Conservation (phyloP, 2,329 filamentous ascomycete species). For the Bipolaris sorokiniana region DNA sequence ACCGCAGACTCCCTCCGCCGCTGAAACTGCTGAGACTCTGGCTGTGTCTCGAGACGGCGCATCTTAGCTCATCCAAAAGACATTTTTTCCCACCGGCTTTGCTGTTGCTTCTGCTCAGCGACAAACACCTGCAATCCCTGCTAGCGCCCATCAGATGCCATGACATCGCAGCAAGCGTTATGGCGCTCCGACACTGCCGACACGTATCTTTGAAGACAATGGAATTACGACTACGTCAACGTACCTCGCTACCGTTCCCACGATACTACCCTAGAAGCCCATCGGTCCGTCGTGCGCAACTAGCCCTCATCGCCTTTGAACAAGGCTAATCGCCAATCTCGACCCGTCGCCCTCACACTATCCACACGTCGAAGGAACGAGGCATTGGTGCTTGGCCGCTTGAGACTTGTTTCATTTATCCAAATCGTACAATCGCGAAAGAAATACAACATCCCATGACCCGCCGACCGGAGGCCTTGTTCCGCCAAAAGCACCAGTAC, state of each 20-base stretch:
- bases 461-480: constrained; percentile 2
- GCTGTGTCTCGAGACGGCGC: constrained; percentile 11
- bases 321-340: not conserved
- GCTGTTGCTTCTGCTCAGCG: constrained; percentile 2
- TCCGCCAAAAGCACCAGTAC: constrained; percentile 16
- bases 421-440: constrained; percentile 7
- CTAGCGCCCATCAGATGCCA: not conserved
- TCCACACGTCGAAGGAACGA: not conserved
- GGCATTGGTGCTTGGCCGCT: not conserved
- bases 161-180: not conserved
- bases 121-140: constrained; percentile 9
- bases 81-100: constrained; percentile 1
- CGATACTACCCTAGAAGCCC: constrained; percentile 10
- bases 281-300: constrained; percentile 2
- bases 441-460: constrained; percentile 1
- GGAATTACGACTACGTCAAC: not conserved
- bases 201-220: not conserved
- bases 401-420: constrained; percentile 5
- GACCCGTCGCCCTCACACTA: not conserved
- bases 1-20: constrained; percentile 1
- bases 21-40: constrained; percentile 18
- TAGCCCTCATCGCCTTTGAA: constrained; percentile 1
- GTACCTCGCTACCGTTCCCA: constrained; percentile 2
- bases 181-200: not conserved
- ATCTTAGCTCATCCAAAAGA: constrained; percentile 13